Evolutionary conservation across 1,139 yeast species (phyloP).

Genomic region (Candida mesenterica): DNA sequence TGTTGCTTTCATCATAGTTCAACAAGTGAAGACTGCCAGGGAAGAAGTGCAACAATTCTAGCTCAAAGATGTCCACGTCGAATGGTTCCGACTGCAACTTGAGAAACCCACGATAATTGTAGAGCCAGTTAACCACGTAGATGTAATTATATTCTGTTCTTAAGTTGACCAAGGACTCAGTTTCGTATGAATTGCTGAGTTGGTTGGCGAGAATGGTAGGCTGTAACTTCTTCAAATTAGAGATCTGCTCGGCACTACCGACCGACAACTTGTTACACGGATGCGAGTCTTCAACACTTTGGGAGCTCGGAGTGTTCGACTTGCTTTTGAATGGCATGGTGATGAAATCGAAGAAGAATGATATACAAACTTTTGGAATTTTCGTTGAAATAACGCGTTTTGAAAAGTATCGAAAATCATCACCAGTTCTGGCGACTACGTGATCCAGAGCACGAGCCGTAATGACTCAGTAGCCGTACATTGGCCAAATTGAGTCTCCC

Average conservation of each 20-base stretch:
- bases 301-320: conserved; percentile 12
- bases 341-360: neutral
- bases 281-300: neutral
- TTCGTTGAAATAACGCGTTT: neutral
- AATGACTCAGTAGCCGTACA: too few relatives aligned
- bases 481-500: too few relatives aligned
- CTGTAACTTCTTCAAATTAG: conserved; percentile 25
- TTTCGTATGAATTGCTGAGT: conserved; percentile 12
- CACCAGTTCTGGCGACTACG: too few relatives aligned
- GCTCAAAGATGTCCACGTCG: conserved; percentile 55
- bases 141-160: conserved; percentile 37
- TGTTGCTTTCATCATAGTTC: conserved; percentile 6
- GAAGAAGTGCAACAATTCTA: conserved; percentile 45
- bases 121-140: conserved; percentile 52
- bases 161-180: conserved; percentile 16
- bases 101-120: conserved; percentile 43
- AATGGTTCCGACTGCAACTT: conserved; percentile 46
- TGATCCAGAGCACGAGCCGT: too few relatives aligned
- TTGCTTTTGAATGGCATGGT: conserved; percentile 15
- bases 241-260: conserved; percentile 29
- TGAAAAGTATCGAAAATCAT: too few relatives aligned
- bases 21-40: conserved; percentile 9
- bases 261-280: conserved; percentile 15
- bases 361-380: neutral
- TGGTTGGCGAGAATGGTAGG: conserved; percentile 31